These are phyloP conservation scores for Claviceps spartinae DNA, from an alignment of 2,329 filamentous ascomycete genomes.

Conservation along the genomic window DNA sequence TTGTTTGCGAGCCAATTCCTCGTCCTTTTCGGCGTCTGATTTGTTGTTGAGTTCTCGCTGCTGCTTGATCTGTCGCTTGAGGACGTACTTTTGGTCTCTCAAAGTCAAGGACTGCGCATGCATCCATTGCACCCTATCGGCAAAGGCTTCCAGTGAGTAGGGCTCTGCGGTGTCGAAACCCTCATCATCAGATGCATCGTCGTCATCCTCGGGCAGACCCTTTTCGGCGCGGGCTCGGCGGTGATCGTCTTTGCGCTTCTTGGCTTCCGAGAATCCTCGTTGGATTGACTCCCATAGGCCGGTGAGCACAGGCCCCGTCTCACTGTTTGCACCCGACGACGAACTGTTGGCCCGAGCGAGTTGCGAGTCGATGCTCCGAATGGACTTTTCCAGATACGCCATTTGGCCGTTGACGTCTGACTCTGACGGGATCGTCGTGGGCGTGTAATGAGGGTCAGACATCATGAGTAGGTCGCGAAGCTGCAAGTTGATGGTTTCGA, in stretches of 20 bases:
- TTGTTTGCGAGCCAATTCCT: constrained; percentile 44
- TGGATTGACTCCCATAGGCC: constrained; percentile 45
- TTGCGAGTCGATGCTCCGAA: constrained; percentile 36
- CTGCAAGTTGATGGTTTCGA: constrained; percentile 50
- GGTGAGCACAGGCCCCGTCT: constrained; percentile 41
- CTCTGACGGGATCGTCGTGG: constrained; percentile 43
- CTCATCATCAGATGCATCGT: constrained; percentile 50
- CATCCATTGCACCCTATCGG: constrained; percentile 63
- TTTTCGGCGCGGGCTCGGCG: constrained; percentile 40
- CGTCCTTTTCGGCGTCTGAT: constrained; percentile 59
- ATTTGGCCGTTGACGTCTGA: constrained; percentile 53
- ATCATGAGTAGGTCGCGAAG: constrained; percentile 44
- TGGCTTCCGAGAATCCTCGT: constrained; percentile 36
- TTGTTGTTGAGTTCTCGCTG: constrained; percentile 86
- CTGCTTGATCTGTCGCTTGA: constrained; percentile 87
- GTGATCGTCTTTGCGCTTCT: constrained; percentile 39
- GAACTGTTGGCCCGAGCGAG: constrained; percentile 21
- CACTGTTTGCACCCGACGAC: constrained; percentile 26
- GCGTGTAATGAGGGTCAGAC: constrained; percentile 34
- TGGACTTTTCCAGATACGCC: constrained; percentile 48
- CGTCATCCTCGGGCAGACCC: constrained; percentile 39
- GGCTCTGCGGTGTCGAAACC: constrained; percentile 41
- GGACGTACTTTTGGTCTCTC: constrained; percentile 76
- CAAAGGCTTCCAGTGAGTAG: constrained; percentile 66
- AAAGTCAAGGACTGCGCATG: constrained; percentile 64